Base-by-base conservation (phyloP, 176 grass and related monocot genomes). In the Canna indica region DNA sequence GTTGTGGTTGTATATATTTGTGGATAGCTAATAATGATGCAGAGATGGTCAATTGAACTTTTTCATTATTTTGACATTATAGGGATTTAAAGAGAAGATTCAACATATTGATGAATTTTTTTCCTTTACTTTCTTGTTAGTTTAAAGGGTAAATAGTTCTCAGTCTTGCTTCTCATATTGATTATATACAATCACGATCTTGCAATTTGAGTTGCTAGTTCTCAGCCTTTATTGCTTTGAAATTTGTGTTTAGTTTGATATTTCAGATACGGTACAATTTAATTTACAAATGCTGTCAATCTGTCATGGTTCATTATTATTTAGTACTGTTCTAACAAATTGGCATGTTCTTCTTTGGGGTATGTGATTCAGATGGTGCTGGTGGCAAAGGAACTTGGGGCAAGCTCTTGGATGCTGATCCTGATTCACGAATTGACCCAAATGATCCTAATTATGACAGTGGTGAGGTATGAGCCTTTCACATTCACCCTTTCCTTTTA, bases 361-460 rank as follows among this genome's bases (percentile, higher is more conserved):
- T 22, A 36, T 65, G 7, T 65, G 32, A 36, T 65, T 66, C 63
- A 66, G 63, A 66, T 39, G 63, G 34, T 38, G 63, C 63, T 66
- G 60, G 30, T 63, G 60, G 30, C 30, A 63, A 63, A 63, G 60
- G 60, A 63, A 63, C 30, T 18, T 63, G 60, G 60, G 29, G 59
- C 59, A 62, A 62, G 59, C 28, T 62, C 30, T 17, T 62, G 27
- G 59, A 62, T 62, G 4, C 59, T 62, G 63, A n/a, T 35, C 63
- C 63, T 66, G 63, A 38, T 66, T 36, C 34, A 66, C 34, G 20
- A 17, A 39, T 66, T 39, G 63, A 66, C 33, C 18, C 8, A 24
- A 38, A 66, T 36, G 63, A 24, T 66, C 33, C 63, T 66, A 66
- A 39, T 66, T 66, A 66, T 38, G 63, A 66, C 22, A 66, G 63